phyloP scores from a whole-genome alignment of 2,329 filamentous ascomycete genomes.

The Venturiaceae sp. region DNA sequence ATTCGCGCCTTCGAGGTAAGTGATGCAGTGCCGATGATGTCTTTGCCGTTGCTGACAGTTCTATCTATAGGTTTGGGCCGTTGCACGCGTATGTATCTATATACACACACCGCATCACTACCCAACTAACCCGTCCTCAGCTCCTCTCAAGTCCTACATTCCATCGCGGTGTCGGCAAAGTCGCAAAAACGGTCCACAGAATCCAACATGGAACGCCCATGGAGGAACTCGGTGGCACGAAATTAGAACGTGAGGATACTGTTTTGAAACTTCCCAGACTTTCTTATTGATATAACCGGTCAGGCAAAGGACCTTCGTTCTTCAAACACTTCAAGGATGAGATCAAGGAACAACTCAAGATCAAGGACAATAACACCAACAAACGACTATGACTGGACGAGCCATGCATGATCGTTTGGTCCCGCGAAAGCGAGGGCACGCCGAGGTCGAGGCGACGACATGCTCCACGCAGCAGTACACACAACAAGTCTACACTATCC shows the following conservation, averaged over 20 bases:
- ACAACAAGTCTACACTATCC: neutral
- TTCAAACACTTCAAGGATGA: conserved; percentile 44
- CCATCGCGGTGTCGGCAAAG: conserved; percentile 41
- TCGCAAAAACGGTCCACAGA: conserved; percentile 36
- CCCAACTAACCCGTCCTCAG: no score
- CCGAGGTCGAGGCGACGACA: neutral
- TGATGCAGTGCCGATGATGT: neutral
- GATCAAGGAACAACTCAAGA: conserved; percentile 31
- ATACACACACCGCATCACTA: neutral
- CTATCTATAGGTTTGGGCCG: conserved; percentile 25
- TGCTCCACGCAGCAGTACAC: neutral
- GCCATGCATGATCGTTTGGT: neutral
- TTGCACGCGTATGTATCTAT: conserved; percentile 20
- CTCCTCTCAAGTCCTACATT: conserved; percentile 44
- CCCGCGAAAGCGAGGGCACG: neutral
- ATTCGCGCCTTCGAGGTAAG: conserved; percentile 6
- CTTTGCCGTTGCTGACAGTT: neutral
- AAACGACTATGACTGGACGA: neutral
- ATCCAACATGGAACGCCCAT: conserved; percentile 37
- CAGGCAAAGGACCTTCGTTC: conserved; percentile 25
- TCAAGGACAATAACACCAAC: neutral
- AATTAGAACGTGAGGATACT: conserved; percentile 29
- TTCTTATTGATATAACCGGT: conserved; percentile 6
- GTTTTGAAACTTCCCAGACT: conserved; percentile 2
- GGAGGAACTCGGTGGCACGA: conserved; percentile 38